Percentiles rank a stretch among this genome's conserved stretches.
phyloP scores from a whole-genome alignment of 208 protist species.

The Trypanosoma scelopori region DNA sequence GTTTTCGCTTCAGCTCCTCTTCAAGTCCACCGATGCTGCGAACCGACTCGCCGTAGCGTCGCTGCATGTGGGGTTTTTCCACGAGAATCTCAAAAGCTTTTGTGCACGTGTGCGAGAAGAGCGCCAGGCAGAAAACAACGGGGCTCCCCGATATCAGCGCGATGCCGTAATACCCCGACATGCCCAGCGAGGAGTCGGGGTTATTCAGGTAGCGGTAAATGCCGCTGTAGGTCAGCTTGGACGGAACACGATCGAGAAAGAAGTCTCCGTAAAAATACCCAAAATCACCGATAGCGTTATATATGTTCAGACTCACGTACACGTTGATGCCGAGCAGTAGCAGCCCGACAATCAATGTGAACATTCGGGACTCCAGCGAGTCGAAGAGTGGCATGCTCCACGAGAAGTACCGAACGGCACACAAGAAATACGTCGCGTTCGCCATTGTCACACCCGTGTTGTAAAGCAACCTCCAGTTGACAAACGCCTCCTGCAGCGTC shows the following conservation, averaged over 20 bases:
- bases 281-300: slow-evolving; percentile 89
- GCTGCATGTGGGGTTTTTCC: slow-evolving; percentile 75
- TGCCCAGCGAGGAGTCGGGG: slow-evolving; percentile 88
- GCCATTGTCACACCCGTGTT: slow-evolving; percentile 75
- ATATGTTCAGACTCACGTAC: slow-evolving; percentile 77
- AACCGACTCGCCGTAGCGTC: slow-evolving; percentile 48
- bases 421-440: slow-evolving; percentile 50
- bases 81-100: slow-evolving; percentile 85
- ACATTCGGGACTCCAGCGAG: slow-evolving; percentile 38
- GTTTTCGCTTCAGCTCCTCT: slow-evolving; percentile 43
- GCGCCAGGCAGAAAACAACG: slow-evolving; percentile 64
- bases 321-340: slow-evolving; percentile 84
- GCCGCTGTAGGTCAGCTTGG: slow-evolving; percentile 87
- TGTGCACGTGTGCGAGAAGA: slow-evolving; percentile 71
- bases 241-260: slow-evolving; percentile 69
- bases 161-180: slow-evolving; percentile 88
- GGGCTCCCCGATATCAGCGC: slow-evolving; percentile 85
- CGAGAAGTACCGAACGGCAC: slow-evolving; percentile 44
- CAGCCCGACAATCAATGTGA: slow-evolving; percentile 44
- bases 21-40: slow-evolving; percentile 53
- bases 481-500: slow-evolving; percentile 71
- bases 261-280: slow-evolving; percentile 95
- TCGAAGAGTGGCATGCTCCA: slow-evolving; percentile 45
- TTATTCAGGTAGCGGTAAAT: slow-evolving; percentile 96
- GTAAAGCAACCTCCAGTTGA: slow-evolving; percentile 91